Base-by-base conservation (phyloP, 1,284 basidiomycete species). In the Schizophyllum commune region DNA sequence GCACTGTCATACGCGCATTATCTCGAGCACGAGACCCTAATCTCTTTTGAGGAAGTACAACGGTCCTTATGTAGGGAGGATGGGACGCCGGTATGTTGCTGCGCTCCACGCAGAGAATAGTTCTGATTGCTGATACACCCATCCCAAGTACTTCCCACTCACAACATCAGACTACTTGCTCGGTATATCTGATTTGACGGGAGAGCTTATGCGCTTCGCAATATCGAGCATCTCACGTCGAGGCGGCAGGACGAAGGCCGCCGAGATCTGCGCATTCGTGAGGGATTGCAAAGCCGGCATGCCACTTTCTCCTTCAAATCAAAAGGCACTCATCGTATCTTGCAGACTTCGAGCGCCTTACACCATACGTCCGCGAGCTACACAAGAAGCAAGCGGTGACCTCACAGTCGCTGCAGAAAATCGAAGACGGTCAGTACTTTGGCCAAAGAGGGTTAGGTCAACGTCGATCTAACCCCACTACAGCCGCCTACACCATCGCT, bases 201-300 rank as follows among this genome's bases (percentile, higher is more conserved):
- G 96, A 53, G 96, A 98, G 74, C 83, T 96, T n/a, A 98, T 98
- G 96, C 84, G 96, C 47, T 91, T 90, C 65, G 94, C 94, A 4
- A 97, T 96, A 63, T 91, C 86, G 53, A 79, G 84, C 13, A 83
- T 91, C 56, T 78, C 88, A 7, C 83, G 83, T 21, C 84, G 84
- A 34, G 89, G 89, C 1, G 88, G 91, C 22, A 84, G 87, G 57
- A 77, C 81, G 62, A 87, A 83, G 65, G 91, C 92, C 5, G 78
- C 77, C 53, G 78, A 85, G 63, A 83, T 94, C 2, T 90, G 90
- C 71, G 78, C 77, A 33, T 94, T 93, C 72, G 93, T 94, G 19
- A 79, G 92, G 64, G 79, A 77, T 58, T 94, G 92, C 75, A 90
- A 89, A 77, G 81, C 87, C 69, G 86, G 93, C 84, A 65, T 68